These are phyloP conservation scores for Helotiales sp. DNA, from an alignment of 2,329 filamentous ascomycete species.

Conservation along the genomic window DNA sequence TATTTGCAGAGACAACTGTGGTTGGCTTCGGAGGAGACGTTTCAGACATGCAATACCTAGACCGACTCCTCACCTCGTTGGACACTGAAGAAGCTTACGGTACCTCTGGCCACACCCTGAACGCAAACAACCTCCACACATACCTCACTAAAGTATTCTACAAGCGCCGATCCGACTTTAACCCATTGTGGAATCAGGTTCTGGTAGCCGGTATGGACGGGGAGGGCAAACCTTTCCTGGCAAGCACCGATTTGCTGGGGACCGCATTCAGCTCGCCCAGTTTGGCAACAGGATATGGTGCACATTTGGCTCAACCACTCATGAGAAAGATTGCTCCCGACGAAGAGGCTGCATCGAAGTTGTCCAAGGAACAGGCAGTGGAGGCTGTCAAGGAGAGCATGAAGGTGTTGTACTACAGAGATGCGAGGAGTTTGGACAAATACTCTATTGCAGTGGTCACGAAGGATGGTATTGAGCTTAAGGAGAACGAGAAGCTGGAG, in stretches of 20 bases:
- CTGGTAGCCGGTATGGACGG: constrained; percentile 89
- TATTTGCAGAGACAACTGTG: constrained; percentile 82
- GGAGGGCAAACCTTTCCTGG: constrained; percentile 82
- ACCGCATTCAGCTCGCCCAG: constrained; percentile 89
- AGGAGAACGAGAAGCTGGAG: constrained; percentile 86
- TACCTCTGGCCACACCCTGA: constrained; percentile 62
- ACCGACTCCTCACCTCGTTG: constrained; percentile 86
- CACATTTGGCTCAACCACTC: constrained; percentile 90
- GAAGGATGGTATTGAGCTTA: constrained; percentile 84
- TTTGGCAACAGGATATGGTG: constrained; percentile 91
- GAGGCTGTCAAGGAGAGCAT: constrained; percentile 88
- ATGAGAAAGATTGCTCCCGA: constrained; percentile 84
- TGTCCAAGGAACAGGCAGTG: constrained; percentile 80
- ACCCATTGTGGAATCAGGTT: constrained; percentile 96
- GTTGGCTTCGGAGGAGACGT: constrained; percentile 97
- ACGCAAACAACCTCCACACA: constrained; percentile 93
- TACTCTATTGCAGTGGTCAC: constrained; percentile 93
- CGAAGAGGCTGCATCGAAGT: constrained; percentile 73
- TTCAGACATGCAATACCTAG: constrained; percentile 98
- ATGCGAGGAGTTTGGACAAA: constrained; percentile 87
- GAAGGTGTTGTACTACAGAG: constrained; percentile 98
- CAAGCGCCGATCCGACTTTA: constrained; percentile 91
- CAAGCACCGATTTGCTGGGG: constrained; percentile 87
- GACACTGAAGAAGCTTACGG: constrained; percentile 87
- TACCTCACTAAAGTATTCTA: constrained; percentile 97